Conservation (phyloP, 2,329 filamentous ascomycete genomes). For the Colletotrichum sp. region DNA sequence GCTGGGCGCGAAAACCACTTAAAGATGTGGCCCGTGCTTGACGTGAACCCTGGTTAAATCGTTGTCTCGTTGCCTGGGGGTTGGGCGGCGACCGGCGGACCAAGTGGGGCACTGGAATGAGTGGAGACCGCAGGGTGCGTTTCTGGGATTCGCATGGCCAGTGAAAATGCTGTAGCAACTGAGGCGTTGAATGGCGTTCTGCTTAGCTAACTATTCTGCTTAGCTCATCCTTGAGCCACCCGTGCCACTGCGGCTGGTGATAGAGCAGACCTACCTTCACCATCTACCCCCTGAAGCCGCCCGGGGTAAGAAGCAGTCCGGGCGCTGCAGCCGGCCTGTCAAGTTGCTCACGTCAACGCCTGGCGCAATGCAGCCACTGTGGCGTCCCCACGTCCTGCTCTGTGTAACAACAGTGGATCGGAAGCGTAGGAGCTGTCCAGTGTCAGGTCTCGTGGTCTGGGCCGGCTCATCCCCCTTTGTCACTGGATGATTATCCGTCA, state of each 20-base stretch:
- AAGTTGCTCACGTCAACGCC: background rate
- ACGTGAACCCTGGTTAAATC: conserved; percentile 18
- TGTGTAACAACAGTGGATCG: background rate
- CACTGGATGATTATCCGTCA: background rate
- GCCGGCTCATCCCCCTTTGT: background rate
- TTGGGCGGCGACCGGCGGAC: background rate
- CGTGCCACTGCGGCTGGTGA: background rate
- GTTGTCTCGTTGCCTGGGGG: conserved; percentile 19
- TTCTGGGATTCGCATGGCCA: background rate
- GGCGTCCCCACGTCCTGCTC: background rate
- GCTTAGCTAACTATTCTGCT: background rate
- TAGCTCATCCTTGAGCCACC: background rate
- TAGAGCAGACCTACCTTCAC: background rate
- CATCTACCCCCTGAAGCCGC: background rate
- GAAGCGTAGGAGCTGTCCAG: background rate
- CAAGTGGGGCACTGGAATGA: background rate
- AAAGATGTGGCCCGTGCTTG: conserved; percentile 23
- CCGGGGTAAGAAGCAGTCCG: background rate
- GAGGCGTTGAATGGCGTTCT: background rate
- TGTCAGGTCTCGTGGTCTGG: background rate
- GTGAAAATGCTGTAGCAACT: conserved; percentile 1
- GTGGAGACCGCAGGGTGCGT: background rate
- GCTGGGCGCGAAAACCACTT: conserved; percentile 21
- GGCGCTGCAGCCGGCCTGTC: background rate
- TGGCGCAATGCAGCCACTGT: background rate